A percentile compares a stretch with the other conserved stretches of the same genome.
Evolutionary conservation across 371 early-diverging fungal species (phyloP).

Genomic region (Paramicrosporidium saccamoebae): DNA sequence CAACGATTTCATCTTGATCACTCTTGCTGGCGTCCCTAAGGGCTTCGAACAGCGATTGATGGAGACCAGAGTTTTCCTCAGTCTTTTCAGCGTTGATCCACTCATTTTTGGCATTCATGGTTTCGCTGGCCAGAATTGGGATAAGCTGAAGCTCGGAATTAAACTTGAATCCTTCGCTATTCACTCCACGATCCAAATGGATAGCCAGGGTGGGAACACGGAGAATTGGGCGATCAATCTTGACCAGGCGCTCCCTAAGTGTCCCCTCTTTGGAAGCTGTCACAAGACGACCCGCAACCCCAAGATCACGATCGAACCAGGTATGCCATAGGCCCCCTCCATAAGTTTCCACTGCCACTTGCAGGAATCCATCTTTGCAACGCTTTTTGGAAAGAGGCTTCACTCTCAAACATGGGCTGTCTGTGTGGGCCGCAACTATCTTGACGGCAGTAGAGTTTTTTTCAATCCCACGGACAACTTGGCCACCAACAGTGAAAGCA

Average conservation of each 20-base stretch:
- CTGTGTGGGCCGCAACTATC: constrained; percentile 80
- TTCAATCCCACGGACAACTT: constrained; percentile 8
- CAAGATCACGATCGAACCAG: constrained; percentile 90
- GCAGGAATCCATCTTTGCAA: constrained; percentile 29
- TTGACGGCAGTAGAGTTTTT: constrained; percentile 43
- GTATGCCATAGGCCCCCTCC: constrained; percentile 90
- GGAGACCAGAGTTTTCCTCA: no score
- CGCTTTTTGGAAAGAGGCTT: constrained; percentile 74
- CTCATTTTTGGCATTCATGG: no score
- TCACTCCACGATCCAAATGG: constrained; percentile 55
- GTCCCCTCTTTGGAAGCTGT: constrained; percentile 27
- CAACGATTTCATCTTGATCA: constrained; percentile 18
- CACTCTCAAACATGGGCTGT: constrained; percentile 77
- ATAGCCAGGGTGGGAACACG: constrained; percentile 86
- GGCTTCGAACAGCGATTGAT: not conserved
- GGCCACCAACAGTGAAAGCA: constrained; percentile 70
- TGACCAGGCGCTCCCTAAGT: constrained; percentile 21
- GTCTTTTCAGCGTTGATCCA: no score
- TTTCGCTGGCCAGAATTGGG: constrained; percentile 46
- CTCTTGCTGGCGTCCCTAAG: constrained; percentile 1
- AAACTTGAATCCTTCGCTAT: constrained; percentile 43
- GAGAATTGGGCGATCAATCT: constrained; percentile 48
- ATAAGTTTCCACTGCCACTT: constrained; percentile 62
- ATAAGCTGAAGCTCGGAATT: constrained; percentile 75
- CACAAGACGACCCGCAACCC: constrained; percentile 78